Evolutionary conservation across 257 asterid species (phyloP).

Genomic region (Catharanthus roseus): DNA sequence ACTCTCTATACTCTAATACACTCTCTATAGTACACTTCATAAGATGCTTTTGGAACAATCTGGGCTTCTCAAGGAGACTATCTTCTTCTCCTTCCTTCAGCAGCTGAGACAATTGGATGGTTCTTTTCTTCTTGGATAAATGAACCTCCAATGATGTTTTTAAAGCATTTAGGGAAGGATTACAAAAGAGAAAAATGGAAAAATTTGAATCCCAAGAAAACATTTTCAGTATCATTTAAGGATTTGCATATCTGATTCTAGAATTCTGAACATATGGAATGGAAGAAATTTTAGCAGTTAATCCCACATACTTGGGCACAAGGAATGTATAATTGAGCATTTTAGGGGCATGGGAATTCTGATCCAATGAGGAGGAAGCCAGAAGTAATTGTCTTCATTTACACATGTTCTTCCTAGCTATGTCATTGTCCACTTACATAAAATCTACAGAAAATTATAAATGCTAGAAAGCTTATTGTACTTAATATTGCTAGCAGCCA

Average conservation of each 20-base stretch:
- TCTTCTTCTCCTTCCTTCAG: too few species aligned
- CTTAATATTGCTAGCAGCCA: slow-evolving; percentile 63
- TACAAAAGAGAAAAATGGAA: neutral
- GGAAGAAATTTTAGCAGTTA: neutral
- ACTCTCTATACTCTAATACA: too few species aligned
- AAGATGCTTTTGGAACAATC: neutral
- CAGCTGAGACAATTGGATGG: too few species aligned
- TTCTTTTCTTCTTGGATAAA: too few species aligned
- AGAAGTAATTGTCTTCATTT: neutral
- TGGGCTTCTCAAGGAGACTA: neutral
- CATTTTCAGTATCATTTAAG: neutral
- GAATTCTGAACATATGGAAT: neutral
- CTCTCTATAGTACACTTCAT: too few species aligned
- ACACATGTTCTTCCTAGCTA: neutral
- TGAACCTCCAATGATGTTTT: too few species aligned
- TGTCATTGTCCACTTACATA: slow-evolving; percentile 24
- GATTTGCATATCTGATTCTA: neutral
- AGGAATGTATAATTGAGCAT: neutral
- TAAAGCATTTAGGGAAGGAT: neutral
- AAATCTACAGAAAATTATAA: slow-evolving; percentile 44
- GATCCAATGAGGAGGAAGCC: neutral
- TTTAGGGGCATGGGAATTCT: neutral
- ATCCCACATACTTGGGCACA: neutral
- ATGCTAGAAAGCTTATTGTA: slow-evolving; percentile 41
- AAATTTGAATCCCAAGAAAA: neutral